A percentile compares a stretch with the other conserved stretches of the same genome.
phyloP scores from a whole-genome alignment of 2,329 filamentous ascomycete genomes.

The Sclerotinia subarctica region DNA sequence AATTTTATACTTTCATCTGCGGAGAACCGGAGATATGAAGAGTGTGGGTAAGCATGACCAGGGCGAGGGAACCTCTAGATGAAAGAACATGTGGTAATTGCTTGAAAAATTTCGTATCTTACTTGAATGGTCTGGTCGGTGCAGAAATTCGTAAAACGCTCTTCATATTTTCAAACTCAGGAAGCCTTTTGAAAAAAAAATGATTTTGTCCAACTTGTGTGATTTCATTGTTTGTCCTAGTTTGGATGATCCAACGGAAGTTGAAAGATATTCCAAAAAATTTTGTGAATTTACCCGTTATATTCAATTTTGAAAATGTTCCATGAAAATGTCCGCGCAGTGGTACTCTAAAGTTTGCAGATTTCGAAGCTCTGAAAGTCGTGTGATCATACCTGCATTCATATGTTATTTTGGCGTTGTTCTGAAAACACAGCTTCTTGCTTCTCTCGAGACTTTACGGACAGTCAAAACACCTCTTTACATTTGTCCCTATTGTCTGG shows the following conservation, averaged over 20 bases:
- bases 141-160: too few relatives aligned
- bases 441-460: not conserved
- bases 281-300: too few relatives aligned
- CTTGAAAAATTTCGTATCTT: not conserved
- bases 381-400: not conserved
- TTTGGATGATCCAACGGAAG: too few relatives aligned
- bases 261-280: too few relatives aligned
- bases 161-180: too few relatives aligned
- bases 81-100: not conserved
- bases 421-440: not conserved
- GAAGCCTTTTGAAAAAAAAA: not conserved
- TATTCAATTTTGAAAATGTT: too few relatives aligned
- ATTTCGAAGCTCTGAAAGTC: not conserved
- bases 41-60: not conserved
- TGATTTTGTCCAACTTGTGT: too few relatives aligned
- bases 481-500: not conserved
- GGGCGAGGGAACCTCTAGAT: not conserved
- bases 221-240: too few relatives aligned
- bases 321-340: too few relatives aligned
- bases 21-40: not conserved
- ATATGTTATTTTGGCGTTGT: not conserved
- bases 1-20: not conserved
- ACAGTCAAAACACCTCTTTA: not conserved
- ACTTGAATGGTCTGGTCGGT: too few relatives aligned
- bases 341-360: not conserved